Percentiles rank a stretch among this genome's conserved stretches.
These are phyloP conservation scores for Saccharomycopsis sp. DNA, from an alignment of 805 yeast genomes.

Conservation along the genomic window DNA sequence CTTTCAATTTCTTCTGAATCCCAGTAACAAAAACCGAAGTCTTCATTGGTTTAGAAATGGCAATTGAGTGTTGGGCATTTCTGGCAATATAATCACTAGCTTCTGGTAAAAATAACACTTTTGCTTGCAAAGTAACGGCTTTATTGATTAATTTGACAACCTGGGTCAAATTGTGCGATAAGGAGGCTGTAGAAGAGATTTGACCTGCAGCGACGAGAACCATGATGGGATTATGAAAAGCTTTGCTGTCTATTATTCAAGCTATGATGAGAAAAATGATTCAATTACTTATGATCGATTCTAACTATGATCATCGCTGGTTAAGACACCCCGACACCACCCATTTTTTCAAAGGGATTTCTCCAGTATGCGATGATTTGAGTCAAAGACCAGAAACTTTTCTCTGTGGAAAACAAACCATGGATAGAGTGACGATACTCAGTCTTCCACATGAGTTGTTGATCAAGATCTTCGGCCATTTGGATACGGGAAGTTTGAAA, in stretches of 20 bases:
- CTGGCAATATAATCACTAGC: constrained; percentile 83
- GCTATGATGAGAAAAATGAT: too few species aligned
- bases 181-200: constrained; percentile 59
- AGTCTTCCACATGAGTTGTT: constrained; percentile 14
- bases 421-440: constrained; percentile 3
- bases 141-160: constrained; percentile 50
- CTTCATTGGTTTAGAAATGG: constrained; percentile 40
- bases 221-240: too few species aligned
- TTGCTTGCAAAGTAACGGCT: constrained; percentile 53
- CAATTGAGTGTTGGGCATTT: constrained; percentile 52
- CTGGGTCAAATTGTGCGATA: constrained; percentile 46
- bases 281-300: too few species aligned
- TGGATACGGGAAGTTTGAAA: constrained; percentile 10
- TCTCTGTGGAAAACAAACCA: too few species aligned
- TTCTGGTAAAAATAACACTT: constrained; percentile 79
- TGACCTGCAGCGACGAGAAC: constrained; percentile 77
- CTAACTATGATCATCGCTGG: too few species aligned
- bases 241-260: too few species aligned
- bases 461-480: constrained; percentile 11
- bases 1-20: constrained; percentile 36
- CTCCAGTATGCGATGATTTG: too few species aligned
- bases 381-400: too few species aligned
- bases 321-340: too few species aligned
- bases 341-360: too few species aligned
- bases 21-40: constrained; percentile 33